phyloP scores from a whole-genome alignment of 257 asterid genomes.

The Misopates orontium region DNA sequence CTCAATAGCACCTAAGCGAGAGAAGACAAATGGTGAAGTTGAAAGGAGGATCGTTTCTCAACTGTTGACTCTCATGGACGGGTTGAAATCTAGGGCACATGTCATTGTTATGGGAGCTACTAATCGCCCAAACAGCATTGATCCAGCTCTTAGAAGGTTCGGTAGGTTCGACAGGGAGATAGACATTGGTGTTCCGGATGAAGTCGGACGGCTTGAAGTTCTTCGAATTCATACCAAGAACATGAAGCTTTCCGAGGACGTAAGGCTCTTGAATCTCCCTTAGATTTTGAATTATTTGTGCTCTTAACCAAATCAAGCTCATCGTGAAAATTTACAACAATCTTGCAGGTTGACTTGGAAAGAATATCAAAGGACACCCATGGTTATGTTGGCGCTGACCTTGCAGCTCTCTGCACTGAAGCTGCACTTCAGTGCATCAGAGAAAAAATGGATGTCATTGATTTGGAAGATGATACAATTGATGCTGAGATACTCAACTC shows the following conservation, averaged over 20 bases:
- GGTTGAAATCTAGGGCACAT: conserved; percentile 55
- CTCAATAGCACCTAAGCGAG: conserved; percentile 69
- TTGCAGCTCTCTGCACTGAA: conserved; percentile 67
- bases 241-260: conserved; percentile 61
- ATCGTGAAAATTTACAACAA: neutral
- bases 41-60: conserved; percentile 67
- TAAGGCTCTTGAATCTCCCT: conserved; percentile 26
- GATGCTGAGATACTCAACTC: conserved; percentile 64
- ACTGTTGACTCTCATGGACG: conserved; percentile 59
- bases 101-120: conserved; percentile 66
- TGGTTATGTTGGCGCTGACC: conserved; percentile 63
- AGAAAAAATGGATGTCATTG: conserved; percentile 68
- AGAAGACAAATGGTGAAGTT: conserved; percentile 64
- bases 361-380: conserved; percentile 52
- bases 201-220: conserved; percentile 66
- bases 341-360: conserved; percentile 55
- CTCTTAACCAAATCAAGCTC: neutral
- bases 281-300: neutral
- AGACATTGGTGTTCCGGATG: conserved; percentile 69
- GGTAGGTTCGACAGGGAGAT: conserved; percentile 70
- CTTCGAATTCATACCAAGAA: conserved; percentile 64
- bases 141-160: conserved; percentile 62
- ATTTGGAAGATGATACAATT: conserved; percentile 57
- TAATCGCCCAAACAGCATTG: conserved; percentile 62
- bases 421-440: conserved; percentile 67